Evolutionary conservation across 441 rosid genomes (phyloP).

Genomic region (Dalechampia spathulata): DNA sequence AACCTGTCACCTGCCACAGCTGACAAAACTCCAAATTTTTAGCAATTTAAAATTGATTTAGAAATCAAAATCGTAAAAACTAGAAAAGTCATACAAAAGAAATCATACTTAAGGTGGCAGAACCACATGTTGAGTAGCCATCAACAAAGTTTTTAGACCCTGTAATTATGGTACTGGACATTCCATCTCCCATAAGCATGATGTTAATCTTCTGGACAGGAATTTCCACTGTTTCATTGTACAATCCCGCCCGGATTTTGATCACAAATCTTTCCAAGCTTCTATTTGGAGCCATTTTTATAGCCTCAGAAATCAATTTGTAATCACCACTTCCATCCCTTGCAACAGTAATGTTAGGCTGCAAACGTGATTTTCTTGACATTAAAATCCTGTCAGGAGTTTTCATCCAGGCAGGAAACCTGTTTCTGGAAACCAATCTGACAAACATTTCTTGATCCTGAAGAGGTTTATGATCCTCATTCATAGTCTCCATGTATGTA

Average conservation of each 20-base stretch:
- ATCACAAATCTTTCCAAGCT: constrained; percentile 17
- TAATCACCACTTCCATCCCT: constrained; percentile 27
- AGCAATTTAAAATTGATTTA: too few species aligned
- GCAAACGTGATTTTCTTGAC: neutral
- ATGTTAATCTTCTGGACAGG: constrained; percentile 21
- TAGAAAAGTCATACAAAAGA: neutral
- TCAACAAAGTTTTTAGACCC: constrained; percentile 26
- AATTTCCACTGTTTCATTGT: constrained; percentile 25
- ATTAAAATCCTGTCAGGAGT: constrained; percentile 18
- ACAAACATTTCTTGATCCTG: constrained; percentile 2
- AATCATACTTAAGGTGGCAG: constrained; percentile 25
- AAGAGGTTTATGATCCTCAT: neutral
- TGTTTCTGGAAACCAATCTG: neutral
- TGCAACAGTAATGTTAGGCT: constrained; percentile 21
- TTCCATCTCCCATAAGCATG: constrained; percentile 28
- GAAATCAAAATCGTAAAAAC: too few species aligned
- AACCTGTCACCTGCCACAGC: constrained; percentile 75
- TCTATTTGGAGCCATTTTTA: constrained; percentile 19
- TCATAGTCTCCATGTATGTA: constrained; percentile 15
- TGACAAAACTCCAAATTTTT: constrained; percentile 11
- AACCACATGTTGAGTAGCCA: constrained; percentile 21
- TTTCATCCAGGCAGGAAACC: constrained; percentile 13
- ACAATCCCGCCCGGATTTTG: constrained; percentile 23
- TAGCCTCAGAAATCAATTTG: constrained; percentile 18
- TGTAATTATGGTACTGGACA: constrained; percentile 20